phyloP scores from a whole-genome alignment of 768 basidiomycete genomes.

The Naganishia antarctica region DNA sequence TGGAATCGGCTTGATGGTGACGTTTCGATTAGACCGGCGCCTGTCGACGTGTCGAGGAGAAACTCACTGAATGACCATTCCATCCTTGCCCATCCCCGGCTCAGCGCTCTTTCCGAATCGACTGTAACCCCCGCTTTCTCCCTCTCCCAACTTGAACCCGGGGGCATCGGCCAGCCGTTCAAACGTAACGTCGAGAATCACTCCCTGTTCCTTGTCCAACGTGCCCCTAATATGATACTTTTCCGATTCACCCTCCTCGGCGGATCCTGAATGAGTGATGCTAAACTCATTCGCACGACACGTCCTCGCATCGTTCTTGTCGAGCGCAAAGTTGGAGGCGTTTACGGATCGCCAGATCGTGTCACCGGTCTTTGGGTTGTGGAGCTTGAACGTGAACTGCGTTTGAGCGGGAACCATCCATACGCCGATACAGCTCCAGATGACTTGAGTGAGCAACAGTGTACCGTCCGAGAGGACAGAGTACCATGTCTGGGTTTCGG shows the following conservation, averaged over 20 bases:
- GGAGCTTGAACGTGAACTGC: slow-evolving; percentile 87
- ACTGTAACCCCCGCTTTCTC: slow-evolving; percentile 68
- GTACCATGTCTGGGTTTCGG: slow-evolving; percentile 89
- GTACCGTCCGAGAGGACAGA: slow-evolving; percentile 72
- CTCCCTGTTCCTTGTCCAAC: slow-evolving; percentile 54
- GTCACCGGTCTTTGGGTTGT: slow-evolving; percentile 70
- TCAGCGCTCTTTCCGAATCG: slow-evolving; percentile 46
- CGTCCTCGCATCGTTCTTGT: slow-evolving; percentile 32
- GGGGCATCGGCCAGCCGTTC: slow-evolving; percentile 64
- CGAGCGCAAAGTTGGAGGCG: slow-evolving; percentile 47
- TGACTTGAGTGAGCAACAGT: slow-evolving; percentile 73
- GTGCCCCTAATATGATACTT: slow-evolving; percentile 74
- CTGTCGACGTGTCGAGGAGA: neutral
- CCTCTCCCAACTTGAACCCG: slow-evolving; percentile 87
- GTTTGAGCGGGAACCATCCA: slow-evolving; percentile 91
- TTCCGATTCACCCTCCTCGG: slow-evolving; percentile 58
- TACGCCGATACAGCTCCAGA: slow-evolving; percentile 70
- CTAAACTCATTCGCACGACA: slow-evolving; percentile 47
- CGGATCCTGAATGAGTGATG: slow-evolving; percentile 49
- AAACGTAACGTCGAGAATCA: slow-evolving; percentile 55
- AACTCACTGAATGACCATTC: slow-evolving; percentile 66
- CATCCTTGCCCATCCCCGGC: slow-evolving; percentile 38
- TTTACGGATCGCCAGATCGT: slow-evolving; percentile 81
- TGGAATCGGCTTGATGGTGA: slow-evolving; percentile 63
- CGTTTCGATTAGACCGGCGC: neutral